Percentiles rank a stretch among this genome's conserved stretches.
Evolutionary conservation across 352 stramenopile species (phyloP).

Genomic region (Phytophthora macrochlamydospora): DNA sequence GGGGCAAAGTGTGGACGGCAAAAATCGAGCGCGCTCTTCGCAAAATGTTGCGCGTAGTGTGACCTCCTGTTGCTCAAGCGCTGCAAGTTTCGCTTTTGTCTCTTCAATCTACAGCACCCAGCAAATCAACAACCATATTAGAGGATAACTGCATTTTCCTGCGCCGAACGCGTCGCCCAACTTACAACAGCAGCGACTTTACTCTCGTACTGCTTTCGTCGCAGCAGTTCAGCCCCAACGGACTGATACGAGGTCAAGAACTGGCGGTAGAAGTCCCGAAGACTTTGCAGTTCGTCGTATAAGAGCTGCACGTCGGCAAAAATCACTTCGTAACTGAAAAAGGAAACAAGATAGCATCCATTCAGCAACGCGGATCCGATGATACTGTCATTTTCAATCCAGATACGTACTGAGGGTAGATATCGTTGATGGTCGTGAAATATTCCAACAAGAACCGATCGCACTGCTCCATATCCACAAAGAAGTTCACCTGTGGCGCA

Average conservation of each 20-base stretch:
- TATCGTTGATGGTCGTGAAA: conserved; percentile 87
- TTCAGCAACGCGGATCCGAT: not conserved
- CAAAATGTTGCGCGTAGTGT: conserved; percentile 49
- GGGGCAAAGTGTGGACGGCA: conserved; percentile 73
- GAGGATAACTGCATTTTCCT: not conserved
- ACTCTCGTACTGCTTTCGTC: conserved; percentile 58
- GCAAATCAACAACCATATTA: too few relatives aligned
- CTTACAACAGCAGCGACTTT: conserved; percentile 58
- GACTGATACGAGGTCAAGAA: conserved; percentile 73
- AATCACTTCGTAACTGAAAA: conserved; percentile 63
- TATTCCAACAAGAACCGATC: conserved; percentile 78
- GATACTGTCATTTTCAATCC: not conserved
- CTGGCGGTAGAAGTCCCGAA: conserved; percentile 85
- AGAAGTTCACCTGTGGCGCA: conserved; percentile 63
- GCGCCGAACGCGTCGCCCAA: not conserved
- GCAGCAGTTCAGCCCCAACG: conserved; percentile 57
- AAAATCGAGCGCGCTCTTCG: conserved; percentile 66
- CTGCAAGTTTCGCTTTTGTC: conserved; percentile 52
- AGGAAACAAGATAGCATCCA: not conserved
- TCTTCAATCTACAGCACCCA: conserved; percentile 52
- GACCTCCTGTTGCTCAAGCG: conserved; percentile 55
- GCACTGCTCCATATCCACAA: conserved; percentile 90
- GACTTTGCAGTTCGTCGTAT: conserved; percentile 77
- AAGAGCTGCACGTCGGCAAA: conserved; percentile 73
- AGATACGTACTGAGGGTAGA: conserved; percentile 66